phyloP scores from a whole-genome alignment of 768 basidiomycete species.

The Mycena indigotica region DNA sequence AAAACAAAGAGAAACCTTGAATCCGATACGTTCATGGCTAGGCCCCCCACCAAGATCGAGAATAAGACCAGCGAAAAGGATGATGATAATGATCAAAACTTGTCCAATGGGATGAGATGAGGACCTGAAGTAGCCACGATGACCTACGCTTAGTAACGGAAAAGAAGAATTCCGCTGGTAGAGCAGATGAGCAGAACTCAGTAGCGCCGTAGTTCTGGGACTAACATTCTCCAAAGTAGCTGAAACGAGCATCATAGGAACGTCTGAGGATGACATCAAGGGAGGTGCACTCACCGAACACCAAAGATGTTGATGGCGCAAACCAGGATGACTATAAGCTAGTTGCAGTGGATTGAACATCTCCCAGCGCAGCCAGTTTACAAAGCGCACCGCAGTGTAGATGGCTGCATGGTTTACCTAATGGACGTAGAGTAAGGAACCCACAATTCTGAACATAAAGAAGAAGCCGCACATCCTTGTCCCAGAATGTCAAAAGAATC shows the following conservation, averaged over 20 bases:
- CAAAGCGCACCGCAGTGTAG: constrained; percentile 51
- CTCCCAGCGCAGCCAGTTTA: background rate
- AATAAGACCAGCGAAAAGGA: constrained; percentile 64
- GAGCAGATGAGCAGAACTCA: background rate
- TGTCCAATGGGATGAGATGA: background rate
- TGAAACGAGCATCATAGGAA: no score
- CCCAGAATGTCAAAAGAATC: constrained; percentile 75
- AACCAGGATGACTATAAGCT: constrained; percentile 57
- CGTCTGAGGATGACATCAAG: no score
- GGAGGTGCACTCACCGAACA: constrained; percentile 55
- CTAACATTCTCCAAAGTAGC: constrained; percentile 68
- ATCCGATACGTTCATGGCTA: constrained; percentile 63
- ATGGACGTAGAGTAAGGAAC: background rate
- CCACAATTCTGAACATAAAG: constrained; percentile 1
- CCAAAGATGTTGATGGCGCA: constrained; percentile 70
- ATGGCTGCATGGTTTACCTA: constrained; percentile 53
- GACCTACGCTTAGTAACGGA: constrained; percentile 63
- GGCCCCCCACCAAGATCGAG: constrained; percentile 83
- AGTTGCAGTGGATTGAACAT: background rate
- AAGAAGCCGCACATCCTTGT: constrained; percentile 48
- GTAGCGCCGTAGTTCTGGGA: background rate
- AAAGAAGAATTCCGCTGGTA: constrained; percentile 65
- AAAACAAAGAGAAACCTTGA: constrained; percentile 45
- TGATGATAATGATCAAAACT: constrained; percentile 64
- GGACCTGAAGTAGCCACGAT: background rate